These are phyloP conservation scores for Plenodomus biglobosus DNA, from an alignment of 2,329 filamentous ascomycete genomes.

Conservation along the genomic window DNA sequence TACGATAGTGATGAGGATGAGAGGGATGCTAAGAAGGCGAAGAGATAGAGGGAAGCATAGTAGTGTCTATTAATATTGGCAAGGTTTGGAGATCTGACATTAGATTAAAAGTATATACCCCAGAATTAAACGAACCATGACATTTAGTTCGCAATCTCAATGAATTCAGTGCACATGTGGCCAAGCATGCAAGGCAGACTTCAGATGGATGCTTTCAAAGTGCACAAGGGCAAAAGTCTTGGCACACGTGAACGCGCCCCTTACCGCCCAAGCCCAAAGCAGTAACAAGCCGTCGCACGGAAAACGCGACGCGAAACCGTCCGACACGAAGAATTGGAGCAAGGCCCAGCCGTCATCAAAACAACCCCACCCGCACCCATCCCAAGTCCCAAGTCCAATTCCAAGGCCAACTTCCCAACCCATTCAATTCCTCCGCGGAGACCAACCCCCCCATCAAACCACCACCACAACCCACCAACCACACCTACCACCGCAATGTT, in stretches of 20 bases:
- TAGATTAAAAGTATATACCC: slow-evolving; percentile 12
- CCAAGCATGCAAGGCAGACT: background rate
- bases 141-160: too few species aligned
- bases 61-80: background rate
- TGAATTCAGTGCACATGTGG: background rate
- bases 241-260: slow-evolving; percentile 8
- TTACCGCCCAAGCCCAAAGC: slow-evolving; percentile 6
- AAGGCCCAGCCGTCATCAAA: slow-evolving; percentile 7
- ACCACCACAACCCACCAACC: slow-evolving; percentile 7
- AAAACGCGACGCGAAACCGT: slow-evolving; percentile 17
- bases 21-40: slow-evolving; percentile 63
- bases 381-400: background rate
- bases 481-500: slow-evolving; percentile 27
- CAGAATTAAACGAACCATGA: background rate
- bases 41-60: slow-evolving; percentile 16
- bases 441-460: slow-evolving; percentile 1
- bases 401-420: background rate
- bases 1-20: slow-evolving; percentile 80
- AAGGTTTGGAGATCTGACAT: slow-evolving; percentile 14
- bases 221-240: slow-evolving; percentile 1
- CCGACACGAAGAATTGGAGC: slow-evolving; percentile 4
- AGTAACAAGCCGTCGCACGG: slow-evolving; percentile 10
- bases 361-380: slow-evolving; percentile 9
- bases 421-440: background rate
- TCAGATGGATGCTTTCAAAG: too few species aligned